These are phyloP conservation scores for Diaporthe capsici DNA, from an alignment of 2,329 filamentous ascomycete species.

Conservation along the genomic window DNA sequence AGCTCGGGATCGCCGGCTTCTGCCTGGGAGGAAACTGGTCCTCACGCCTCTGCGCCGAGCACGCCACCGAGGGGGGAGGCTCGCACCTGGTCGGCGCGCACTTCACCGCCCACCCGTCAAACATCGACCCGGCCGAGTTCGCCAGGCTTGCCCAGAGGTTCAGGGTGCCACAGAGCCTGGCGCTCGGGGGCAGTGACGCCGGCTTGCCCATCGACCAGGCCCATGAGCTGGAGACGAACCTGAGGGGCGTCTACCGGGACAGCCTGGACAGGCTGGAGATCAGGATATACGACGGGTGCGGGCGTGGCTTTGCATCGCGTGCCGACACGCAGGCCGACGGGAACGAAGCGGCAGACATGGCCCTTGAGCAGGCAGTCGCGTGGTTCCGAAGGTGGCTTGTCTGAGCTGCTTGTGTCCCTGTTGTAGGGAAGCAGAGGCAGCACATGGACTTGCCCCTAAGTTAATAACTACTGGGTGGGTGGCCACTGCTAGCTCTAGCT, in stretches of 20 bases:
- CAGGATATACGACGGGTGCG: conserved; percentile 42
- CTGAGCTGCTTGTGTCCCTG: neutral
- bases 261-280: conserved; percentile 40
- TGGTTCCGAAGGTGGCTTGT: conserved; percentile 38
- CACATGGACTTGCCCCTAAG: too few species aligned
- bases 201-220: conserved; percentile 39
- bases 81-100: conserved; percentile 53
- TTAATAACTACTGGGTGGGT: too few species aligned
- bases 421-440: neutral
- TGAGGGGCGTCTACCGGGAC: conserved; percentile 40
- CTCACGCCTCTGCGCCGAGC: conserved; percentile 48
- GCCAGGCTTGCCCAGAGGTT: conserved; percentile 44
- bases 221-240: conserved; percentile 39
- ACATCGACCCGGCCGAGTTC: conserved; percentile 51
- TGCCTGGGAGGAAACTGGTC: conserved; percentile 58
- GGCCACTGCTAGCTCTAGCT: too few species aligned
- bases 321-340: conserved; percentile 41
- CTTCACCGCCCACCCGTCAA: conserved; percentile 54
- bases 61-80: conserved; percentile 41
- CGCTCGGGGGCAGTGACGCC: conserved; percentile 45
- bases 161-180: conserved; percentile 44
- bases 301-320: conserved; percentile 47
- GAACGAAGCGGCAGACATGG: conserved; percentile 36
- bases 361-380: conserved; percentile 36
- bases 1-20: conserved; percentile 56